Percentiles rank a stretch among this genome's conserved stretches.
Conservation (phyloP, 2,329 filamentous ascomycete species). For the Tolypocladium tundrense region DNA sequence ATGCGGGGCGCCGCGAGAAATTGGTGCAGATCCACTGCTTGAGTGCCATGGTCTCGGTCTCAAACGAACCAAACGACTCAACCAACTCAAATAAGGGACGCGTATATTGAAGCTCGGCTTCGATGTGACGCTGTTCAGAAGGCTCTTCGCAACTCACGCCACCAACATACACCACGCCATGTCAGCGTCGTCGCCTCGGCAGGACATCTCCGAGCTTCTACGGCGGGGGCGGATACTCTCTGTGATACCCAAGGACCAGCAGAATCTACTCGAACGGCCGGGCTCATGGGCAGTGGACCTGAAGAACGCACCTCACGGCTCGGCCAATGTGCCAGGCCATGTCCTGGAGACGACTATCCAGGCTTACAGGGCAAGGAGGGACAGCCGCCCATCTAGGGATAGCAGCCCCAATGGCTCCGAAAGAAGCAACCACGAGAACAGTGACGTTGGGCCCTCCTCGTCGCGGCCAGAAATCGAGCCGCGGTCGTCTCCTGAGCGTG, state of each 20-base stretch:
- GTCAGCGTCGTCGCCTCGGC: constrained; percentile 13
- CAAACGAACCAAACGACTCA: neutral
- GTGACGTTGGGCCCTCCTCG: neutral
- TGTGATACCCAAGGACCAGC: constrained; percentile 28
- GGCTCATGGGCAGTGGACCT: constrained; percentile 25
- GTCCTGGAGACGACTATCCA: constrained; percentile 22
- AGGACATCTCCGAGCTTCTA: constrained; percentile 14
- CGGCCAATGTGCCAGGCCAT: constrained; percentile 22
- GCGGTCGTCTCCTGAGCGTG: constrained; percentile 1
- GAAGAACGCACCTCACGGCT: constrained; percentile 11
- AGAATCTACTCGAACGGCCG: constrained; percentile 20
- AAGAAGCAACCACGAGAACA: neutral
- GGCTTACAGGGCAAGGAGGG: constrained; percentile 7
- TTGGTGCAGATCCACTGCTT: neutral
- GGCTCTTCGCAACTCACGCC: neutral
- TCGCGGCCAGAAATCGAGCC: constrained; percentile 1
- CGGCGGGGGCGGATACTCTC: constrained; percentile 14
- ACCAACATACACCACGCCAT: constrained; percentile 8
- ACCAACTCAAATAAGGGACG: neutral
- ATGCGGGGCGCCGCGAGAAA: neutral
- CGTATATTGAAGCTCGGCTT: neutral
- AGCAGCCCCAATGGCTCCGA: neutral
- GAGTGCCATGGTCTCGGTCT: neutral
- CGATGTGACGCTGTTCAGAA: neutral
- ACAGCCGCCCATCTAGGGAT: neutral